A percentile compares a stretch with the other conserved stretches of the same genome.
These are phyloP conservation scores for Gymnopus androsaceus DNA, from an alignment of 1,284 basidiomycete species.

Conservation along the genomic window DNA sequence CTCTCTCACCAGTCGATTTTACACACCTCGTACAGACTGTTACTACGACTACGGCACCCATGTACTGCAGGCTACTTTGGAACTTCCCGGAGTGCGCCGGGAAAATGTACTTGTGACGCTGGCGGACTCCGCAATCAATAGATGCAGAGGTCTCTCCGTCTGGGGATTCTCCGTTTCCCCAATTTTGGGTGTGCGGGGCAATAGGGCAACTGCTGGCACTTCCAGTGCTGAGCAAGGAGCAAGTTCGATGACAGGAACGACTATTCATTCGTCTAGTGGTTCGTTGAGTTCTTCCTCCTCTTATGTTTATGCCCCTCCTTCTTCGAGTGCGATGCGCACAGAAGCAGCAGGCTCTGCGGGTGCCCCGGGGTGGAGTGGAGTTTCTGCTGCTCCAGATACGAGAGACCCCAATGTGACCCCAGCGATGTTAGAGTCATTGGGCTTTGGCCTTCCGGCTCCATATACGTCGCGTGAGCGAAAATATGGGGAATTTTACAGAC, in stretches of 20 bases:
- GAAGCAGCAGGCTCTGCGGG: slow-evolving; percentile 6
- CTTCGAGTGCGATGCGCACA: background rate
- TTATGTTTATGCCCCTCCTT: background rate
- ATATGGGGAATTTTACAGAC: slow-evolving; percentile 7
- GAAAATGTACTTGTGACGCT: background rate
- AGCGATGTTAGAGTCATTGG: background rate
- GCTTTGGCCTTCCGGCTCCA: background rate
- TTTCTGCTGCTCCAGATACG: background rate
- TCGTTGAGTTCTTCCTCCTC: slow-evolving; percentile 9
- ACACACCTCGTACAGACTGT: background rate
- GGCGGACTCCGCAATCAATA: background rate
- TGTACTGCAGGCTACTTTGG: background rate
- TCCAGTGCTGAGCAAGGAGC: background rate
- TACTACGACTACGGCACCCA: background rate
- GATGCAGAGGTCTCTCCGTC: background rate
- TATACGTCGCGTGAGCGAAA: slow-evolving; percentile 4
- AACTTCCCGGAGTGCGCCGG: background rate
- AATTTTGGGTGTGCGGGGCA: background rate
- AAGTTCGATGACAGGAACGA: slow-evolving; percentile 8
- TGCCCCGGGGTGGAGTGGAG: background rate
- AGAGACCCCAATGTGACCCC: background rate
- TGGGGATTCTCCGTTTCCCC: slow-evolving; percentile 6
- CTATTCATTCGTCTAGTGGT: slow-evolving; percentile 6
- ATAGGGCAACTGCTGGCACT: background rate
- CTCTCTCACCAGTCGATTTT: background rate